Evolutionary conservation across 768 basidiomycete genomes (phyloP).

Genomic region (Collybia sordida): DNA sequence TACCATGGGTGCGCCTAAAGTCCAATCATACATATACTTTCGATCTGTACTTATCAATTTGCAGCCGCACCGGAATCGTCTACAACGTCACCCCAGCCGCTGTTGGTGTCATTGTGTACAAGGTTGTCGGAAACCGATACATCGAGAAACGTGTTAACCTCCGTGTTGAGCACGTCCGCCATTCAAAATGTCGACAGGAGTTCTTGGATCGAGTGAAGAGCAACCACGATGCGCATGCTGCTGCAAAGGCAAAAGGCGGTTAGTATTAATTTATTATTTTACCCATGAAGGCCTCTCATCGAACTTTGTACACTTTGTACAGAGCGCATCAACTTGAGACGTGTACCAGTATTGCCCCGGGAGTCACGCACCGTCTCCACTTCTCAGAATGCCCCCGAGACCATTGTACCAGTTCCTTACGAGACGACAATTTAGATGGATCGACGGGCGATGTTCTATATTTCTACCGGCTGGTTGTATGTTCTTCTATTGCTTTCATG

Average conservation of each 20-base stretch:
- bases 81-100: slow-evolving; percentile 97
- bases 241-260: slow-evolving; percentile 91
- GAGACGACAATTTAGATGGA: slow-evolving; percentile 89
- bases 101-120: slow-evolving; percentile 97
- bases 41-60: slow-evolving; percentile 2
- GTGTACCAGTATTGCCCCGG: slow-evolving; percentile 81
- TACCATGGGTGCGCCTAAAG: slow-evolving; percentile 81
- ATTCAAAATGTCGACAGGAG: slow-evolving; percentile 97
- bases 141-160: slow-evolving; percentile 99
- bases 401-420: slow-evolving; percentile 90
- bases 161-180: slow-evolving; percentile 91
- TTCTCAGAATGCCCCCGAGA: slow-evolving; percentile 81
- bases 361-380: slow-evolving; percentile 74
- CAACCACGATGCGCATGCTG: slow-evolving; percentile 81
- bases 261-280: slow-evolving; percentile 30
- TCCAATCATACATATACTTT: background rate
- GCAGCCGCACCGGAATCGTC: slow-evolving; percentile 93
- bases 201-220: slow-evolving; percentile 94
- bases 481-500: slow-evolving; percentile 22
- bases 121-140: slow-evolving; percentile 98
- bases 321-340: slow-evolving; percentile 86
- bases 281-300: too few relatives aligned
- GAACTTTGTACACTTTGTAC: slow-evolving; percentile 6
- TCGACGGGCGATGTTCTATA: slow-evolving; percentile 9
- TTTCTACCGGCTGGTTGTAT: slow-evolving; percentile 23